phyloP scores from a whole-genome alignment of 1,284 basidiomycete genomes.

The Ustilago xerochloae region DNA sequence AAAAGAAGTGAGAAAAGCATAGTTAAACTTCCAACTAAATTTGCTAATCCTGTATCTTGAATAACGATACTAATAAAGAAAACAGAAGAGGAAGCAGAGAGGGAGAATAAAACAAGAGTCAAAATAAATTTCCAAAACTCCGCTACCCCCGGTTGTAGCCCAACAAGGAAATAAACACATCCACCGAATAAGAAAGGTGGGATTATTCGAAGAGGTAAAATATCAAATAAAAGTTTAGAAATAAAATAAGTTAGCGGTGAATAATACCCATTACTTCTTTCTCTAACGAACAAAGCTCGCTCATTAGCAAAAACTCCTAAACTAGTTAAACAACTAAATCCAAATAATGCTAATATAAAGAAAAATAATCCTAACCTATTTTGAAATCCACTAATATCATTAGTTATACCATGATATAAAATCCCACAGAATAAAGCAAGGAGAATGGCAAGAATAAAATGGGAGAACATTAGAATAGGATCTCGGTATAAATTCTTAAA shows the following conservation, averaged over 20 bases:
- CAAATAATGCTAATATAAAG: constrained; percentile 92
- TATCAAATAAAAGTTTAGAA: constrained; percentile 94
- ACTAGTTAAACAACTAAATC: constrained; percentile 93
- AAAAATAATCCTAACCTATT: constrained; percentile 89
- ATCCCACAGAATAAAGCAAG: constrained; percentile 87
- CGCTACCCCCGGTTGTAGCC: constrained; percentile 86
- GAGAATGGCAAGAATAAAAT: constrained; percentile 85
- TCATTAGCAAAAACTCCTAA: constrained; percentile 92
- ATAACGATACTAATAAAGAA: constrained; percentile 89
- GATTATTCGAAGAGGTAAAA: constrained; percentile 89
- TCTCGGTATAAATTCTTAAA: constrained; percentile 94
- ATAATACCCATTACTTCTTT: constrained; percentile 97
- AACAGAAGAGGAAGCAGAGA: constrained; percentile 90
- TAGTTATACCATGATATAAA: constrained; percentile 82
- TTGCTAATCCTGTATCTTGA: constrained; percentile 85
- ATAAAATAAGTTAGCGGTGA: constrained; percentile 93
- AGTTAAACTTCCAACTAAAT: constrained; percentile 88
- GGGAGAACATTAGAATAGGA: constrained; percentile 87
- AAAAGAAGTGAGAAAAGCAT: constrained; percentile 95
- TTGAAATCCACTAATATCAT: constrained; percentile 64
- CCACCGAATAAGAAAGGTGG: constrained; percentile 93
- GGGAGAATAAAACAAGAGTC: constrained; percentile 83
- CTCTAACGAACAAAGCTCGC: constrained; percentile 92
- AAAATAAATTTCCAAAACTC: constrained; percentile 98
- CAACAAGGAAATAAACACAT: constrained; percentile 91